These are phyloP conservation scores for Pythium chondricola DNA, from an alignment of 352 stramenopile species.

Conservation along the genomic window DNA sequence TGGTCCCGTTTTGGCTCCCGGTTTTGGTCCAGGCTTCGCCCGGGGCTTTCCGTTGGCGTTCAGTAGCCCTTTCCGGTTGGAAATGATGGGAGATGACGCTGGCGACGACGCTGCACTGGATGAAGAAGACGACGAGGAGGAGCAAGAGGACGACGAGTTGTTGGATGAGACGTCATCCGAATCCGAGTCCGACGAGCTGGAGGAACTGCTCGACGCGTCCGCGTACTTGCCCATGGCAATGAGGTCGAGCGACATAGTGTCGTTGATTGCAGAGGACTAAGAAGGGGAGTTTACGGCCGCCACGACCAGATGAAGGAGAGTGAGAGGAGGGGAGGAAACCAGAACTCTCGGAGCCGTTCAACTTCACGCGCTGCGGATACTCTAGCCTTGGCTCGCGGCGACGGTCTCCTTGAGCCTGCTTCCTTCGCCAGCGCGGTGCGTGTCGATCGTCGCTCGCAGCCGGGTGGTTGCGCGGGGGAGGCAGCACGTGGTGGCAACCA, in stretches of 20 bases:
- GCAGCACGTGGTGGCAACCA: conserved; percentile 16
- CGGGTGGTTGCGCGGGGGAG: conserved; percentile 10
- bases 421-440: too few relatives aligned
- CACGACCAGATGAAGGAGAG: too few relatives aligned
- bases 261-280: neutral
- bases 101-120: conserved; percentile 17
- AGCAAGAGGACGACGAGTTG: conserved; percentile 33
- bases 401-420: too few relatives aligned
- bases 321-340: too few relatives aligned
- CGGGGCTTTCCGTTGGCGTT: neutral
- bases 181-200: conserved; percentile 62
- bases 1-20: neutral
- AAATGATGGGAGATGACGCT: conserved; percentile 10
- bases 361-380: too few relatives aligned
- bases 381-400: too few relatives aligned
- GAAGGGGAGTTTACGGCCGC: neutral
- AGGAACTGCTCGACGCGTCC: conserved; percentile 69
- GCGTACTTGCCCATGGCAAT: conserved; percentile 77
- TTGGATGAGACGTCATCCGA: conserved; percentile 44
- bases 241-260: conserved; percentile 65
- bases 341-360: too few relatives aligned
- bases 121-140: conserved; percentile 27
- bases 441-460: neutral
- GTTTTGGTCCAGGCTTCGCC: conserved; percentile 15
- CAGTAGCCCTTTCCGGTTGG: conserved; percentile 16